Percentiles rank a stretch among this genome's conserved stretches.
These are phyloP conservation scores for Boeremia lycopersici DNA, from an alignment of 2,329 filamentous ascomycete species.

Conservation along the genomic window DNA sequence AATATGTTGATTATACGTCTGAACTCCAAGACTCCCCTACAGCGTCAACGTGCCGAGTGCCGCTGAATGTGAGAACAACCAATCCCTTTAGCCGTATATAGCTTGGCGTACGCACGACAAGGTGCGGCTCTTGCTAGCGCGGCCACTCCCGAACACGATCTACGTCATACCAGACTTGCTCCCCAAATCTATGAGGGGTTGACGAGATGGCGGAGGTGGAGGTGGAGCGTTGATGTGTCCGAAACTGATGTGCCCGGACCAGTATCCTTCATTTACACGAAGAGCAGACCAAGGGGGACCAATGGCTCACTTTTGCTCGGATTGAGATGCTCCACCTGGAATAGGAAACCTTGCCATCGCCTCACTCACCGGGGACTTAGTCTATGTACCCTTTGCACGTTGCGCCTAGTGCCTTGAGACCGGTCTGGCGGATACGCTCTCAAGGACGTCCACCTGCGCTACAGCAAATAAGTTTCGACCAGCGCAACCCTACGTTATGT, in stretches of 20 bases:
- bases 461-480: background rate
- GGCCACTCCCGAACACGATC: conserved; percentile 26
- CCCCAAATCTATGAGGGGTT: background rate
- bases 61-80: background rate
- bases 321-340: conserved; percentile 18
- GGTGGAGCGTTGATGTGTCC: background rate
- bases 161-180: conserved; percentile 21
- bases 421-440: conserved; percentile 5
- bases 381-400: conserved; percentile 6
- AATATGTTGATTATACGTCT: background rate
- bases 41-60: conserved; percentile 6
- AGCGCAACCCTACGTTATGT: conserved; percentile 13
- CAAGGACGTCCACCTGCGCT: background rate
- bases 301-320: background rate
- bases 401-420: conserved; percentile 18
- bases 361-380: conserved; percentile 11
- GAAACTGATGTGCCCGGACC: background rate
- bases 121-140: conserved; percentile 29
- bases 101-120: conserved; percentile 15
- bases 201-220: background rate
- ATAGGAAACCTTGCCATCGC: conserved; percentile 21
- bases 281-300: background rate
- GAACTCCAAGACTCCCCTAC: background rate
- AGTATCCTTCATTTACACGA: background rate
- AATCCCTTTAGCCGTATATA: conserved; percentile 1